These are phyloP conservation scores for Claviceps citrina DNA, from an alignment of 2,329 filamentous ascomycete species.

Conservation along the genomic window DNA sequence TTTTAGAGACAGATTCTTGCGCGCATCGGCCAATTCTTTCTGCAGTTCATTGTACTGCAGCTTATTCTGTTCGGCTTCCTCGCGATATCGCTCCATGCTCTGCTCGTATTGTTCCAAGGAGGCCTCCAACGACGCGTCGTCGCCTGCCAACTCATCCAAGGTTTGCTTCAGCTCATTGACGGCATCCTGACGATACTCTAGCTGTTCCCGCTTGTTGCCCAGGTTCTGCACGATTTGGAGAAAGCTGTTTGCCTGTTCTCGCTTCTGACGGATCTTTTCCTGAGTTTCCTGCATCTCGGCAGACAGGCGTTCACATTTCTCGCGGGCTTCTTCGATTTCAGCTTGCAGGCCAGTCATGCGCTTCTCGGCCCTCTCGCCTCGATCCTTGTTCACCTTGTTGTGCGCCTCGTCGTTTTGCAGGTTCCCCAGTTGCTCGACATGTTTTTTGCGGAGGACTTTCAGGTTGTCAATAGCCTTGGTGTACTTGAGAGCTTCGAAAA, in stretches of 20 bases:
- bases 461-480: constrained; percentile 95
- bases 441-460: constrained; percentile 69
- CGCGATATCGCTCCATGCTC: constrained; percentile 48
- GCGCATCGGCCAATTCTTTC: constrained; percentile 27
- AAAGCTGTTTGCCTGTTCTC: constrained; percentile 58
- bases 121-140: constrained; percentile 58
- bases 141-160: constrained; percentile 62
- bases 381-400: constrained; percentile 72
- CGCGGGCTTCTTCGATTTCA: constrained; percentile 47
- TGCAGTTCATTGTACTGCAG: constrained; percentile 52
- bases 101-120: constrained; percentile 66
- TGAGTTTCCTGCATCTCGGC: constrained; percentile 46
- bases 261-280: constrained; percentile 46
- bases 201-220: constrained; percentile 60
- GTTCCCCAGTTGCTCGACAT: constrained; percentile 58
- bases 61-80: constrained; percentile 48
- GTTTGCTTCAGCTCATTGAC: constrained; percentile 55
- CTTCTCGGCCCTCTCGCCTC: constrained; percentile 57
- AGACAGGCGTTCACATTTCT: constrained; percentile 42
- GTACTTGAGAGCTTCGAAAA: constrained; percentile 93
- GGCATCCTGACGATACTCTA: constrained; percentile 52
- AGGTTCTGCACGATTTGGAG: constrained; percentile 61
- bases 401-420: constrained; percentile 62
- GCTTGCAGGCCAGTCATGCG: constrained; percentile 46
- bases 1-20: constrained; percentile 34